Evolutionary conservation across 2,329 filamentous ascomycete genomes (phyloP), one percentile per base, ranked within the genome.

Genomic region (Phoma sp.): DNA sequence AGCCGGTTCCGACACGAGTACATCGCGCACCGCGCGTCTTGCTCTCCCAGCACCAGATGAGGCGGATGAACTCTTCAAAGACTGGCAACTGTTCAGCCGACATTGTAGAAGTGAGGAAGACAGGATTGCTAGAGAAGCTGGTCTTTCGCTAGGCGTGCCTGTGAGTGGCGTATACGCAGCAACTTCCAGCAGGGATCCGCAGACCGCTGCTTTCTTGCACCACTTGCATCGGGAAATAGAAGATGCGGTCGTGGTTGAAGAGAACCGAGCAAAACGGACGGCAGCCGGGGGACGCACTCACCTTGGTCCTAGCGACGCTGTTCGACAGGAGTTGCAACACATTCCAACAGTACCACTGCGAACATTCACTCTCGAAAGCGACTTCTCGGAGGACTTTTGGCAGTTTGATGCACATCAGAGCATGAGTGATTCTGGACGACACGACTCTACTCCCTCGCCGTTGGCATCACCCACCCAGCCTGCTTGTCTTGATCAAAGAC

Each of bases 101-200:
- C 68, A 64, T 63, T 39, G 72, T 13, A 68, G 65, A 46, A 63
- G 50, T 15, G 67, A 71, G 48, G 68, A 72, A 33, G 67, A 71
- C 9, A 64, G 68, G 33, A 48, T 69, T 8, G 64, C 58, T 15
- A 51, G 58, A 37, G 64, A 72, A 46, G 56, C 57, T 24, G 57
- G 58, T 13, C 50, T 61, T 19, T 25, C 53, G 2, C 56, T 62
- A 24, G 68, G 65, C 1, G 39, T 64, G n/a, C 68, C 70, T 9
- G 40, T 64, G 10, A 69, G 67, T 0, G 60, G 57, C 12, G 59
- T 63, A 3, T 65, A 68, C 3, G 54, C 64, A 29, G 46, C 49
- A 8, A 50, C 46, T 12, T 54, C 56, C 7, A 61, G 51, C 33
- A 61, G 60, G 6, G 65, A 73, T 57, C 58, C 57, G 6, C 64